Evolutionary conservation across 2,329 filamentous ascomycete species (phyloP).

Genomic region (Emmonsia crescens): DNA sequence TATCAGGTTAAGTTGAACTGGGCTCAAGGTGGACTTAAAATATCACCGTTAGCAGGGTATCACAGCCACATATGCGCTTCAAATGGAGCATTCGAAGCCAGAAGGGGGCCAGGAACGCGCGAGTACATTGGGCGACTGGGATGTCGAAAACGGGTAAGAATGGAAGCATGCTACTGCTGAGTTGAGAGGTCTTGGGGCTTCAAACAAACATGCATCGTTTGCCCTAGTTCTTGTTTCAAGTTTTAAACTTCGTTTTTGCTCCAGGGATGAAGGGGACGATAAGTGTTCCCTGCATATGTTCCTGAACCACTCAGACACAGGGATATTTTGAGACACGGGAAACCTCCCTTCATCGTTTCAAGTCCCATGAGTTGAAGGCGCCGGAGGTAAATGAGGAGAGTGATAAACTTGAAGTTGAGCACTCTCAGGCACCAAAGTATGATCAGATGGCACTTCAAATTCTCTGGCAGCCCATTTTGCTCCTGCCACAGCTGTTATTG

Average conservation of each 20-base stretch:
- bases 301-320: neutral
- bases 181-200: neutral
- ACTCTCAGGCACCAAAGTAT: too few species aligned
- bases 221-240: neutral
- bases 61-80: too few species aligned
- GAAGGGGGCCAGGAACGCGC: neutral
- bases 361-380: neutral
- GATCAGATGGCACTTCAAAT: too few species aligned
- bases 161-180: neutral
- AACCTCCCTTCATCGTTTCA: neutral
- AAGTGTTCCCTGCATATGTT: neutral
- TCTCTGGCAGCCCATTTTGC: too few species aligned
- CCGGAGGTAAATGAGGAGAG: neutral
- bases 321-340: neutral
- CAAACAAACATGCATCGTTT: neutral
- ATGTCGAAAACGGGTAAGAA: neutral
- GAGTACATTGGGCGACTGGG: neutral
- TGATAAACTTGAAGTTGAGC: neutral
- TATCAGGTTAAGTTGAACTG: neutral
- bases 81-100: neutral
- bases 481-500: neutral
- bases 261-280: neutral
- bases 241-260: neutral
- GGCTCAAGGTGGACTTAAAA: neutral
- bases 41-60: neutral